Percentiles rank a stretch among this genome's conserved stretches.
Evolutionary conservation across 768 basidiomycete genomes (phyloP).

Genomic region (Leccinum barrowsii): DNA sequence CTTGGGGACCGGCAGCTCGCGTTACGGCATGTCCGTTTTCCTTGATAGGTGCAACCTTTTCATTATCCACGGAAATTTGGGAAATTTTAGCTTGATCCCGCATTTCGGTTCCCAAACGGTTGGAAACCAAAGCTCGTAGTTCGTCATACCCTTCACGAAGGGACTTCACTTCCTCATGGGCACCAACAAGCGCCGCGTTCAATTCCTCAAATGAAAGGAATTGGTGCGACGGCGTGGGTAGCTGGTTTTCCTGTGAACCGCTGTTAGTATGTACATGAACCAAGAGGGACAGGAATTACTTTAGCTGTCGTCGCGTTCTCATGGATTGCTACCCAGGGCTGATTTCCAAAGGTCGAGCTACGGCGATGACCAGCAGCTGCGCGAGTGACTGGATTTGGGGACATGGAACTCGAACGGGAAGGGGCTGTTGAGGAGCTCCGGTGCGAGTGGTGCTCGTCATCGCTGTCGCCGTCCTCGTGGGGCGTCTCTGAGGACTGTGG

Average conservation of each 20-base stretch:
- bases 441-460: slow-evolving; percentile 14
- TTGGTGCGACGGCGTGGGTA: not conserved
- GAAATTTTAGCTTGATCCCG: not conserved
- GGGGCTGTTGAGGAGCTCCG: slow-evolving; percentile 6
- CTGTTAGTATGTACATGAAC: slow-evolving; percentile 1
- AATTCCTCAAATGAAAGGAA: slow-evolving; percentile 26
- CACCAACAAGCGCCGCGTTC: slow-evolving; percentile 21
- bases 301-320: slow-evolving; percentile 4
- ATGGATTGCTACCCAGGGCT: slow-evolving; percentile 13
- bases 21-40: not conserved
- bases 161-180: slow-evolving; percentile 22
- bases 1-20: not conserved
- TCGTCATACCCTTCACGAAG: slow-evolving; percentile 27
- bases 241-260: slow-evolving; percentile 7
- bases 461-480: slow-evolving; percentile 13
- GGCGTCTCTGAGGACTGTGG: not conserved
- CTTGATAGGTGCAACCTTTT: not conserved
- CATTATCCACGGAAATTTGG: not conserved
- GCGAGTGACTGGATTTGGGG: slow-evolving; percentile 9
- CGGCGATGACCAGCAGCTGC: slow-evolving; percentile 14
- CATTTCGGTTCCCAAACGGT: slow-evolving; percentile 8
- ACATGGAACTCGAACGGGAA: slow-evolving; percentile 15
- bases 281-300: not conserved
- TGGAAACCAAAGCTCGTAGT: slow-evolving; percentile 17
- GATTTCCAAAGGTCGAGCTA: slow-evolving; percentile 24